A percentile compares a stretch with the other conserved stretches of the same genome.
phyloP scores from a whole-genome alignment of 1,284 basidiomycete genomes.

The Stereum hirsutum region DNA sequence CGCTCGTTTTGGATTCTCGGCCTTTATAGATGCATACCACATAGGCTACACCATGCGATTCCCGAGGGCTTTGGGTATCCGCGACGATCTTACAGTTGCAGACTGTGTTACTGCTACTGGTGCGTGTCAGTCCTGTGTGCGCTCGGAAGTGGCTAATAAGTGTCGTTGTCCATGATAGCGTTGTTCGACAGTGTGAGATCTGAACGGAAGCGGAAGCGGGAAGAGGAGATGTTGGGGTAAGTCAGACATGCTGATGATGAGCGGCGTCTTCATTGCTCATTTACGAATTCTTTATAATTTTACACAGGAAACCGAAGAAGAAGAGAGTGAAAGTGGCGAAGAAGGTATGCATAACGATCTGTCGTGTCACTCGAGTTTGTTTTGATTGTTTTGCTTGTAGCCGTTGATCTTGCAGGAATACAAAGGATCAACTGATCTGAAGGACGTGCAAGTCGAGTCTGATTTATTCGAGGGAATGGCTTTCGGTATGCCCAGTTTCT shows the following conservation, averaged over 20 bases:
- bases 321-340: constrained; percentile 48
- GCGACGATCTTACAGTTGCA: constrained; percentile 58
- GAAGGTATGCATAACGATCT: constrained; percentile 31
- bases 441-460: constrained; percentile 48
- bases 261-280: too few relatives aligned
- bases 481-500: constrained; percentile 52
- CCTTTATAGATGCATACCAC: constrained; percentile 59
- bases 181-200: constrained; percentile 47
- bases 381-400: constrained; percentile 23
- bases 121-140: constrained; percentile 16
- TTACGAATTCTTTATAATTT: constrained; percentile 1
- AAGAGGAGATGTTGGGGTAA: constrained; percentile 45
- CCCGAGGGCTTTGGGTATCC: constrained; percentile 74
- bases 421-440: constrained; percentile 51
- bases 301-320: constrained; percentile 45
- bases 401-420: constrained; percentile 56
- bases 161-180: too few relatives aligned
- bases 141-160: constrained; percentile 15
- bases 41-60: constrained; percentile 79
- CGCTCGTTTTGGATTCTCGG: too few relatives aligned
- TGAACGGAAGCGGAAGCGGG: constrained; percentile 66
- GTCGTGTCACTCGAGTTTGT: background rate
- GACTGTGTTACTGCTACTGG: constrained; percentile 67
- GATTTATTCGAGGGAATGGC: constrained; percentile 65
- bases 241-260: constrained; percentile 6